A percentile compares a stretch with the other conserved stretches of the same genome.
These are phyloP conservation scores for Phytophthora cryptogea DNA, from an alignment of 352 stramenopile genomes.

Conservation along the genomic window DNA sequence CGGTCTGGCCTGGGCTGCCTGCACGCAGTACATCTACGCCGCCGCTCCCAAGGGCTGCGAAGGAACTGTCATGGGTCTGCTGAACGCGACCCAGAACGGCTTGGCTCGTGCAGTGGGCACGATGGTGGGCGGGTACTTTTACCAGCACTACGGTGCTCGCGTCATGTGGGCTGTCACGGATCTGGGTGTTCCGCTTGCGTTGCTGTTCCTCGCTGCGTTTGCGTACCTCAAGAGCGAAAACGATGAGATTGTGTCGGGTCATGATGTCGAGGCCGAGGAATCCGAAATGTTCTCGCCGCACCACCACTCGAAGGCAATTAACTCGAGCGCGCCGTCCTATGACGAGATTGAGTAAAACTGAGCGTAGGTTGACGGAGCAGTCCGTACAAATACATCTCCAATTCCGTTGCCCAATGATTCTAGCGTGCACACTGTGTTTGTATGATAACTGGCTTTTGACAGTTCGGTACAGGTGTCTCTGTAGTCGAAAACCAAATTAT, in stretches of 20 bases:
- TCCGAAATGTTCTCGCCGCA: slow-evolving; percentile 67
- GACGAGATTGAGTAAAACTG: slow-evolving; percentile 30
- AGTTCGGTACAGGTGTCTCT: no score
- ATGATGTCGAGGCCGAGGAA: slow-evolving; percentile 41
- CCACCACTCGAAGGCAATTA: slow-evolving; percentile 43
- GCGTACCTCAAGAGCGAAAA: slow-evolving; percentile 47
- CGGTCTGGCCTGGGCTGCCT: slow-evolving; percentile 54
- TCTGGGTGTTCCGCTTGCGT: slow-evolving; percentile 51
- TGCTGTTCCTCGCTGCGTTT: slow-evolving; percentile 51
- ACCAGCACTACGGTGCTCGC: slow-evolving; percentile 53
- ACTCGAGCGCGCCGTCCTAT: slow-evolving; percentile 31
- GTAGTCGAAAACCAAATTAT: neutral
- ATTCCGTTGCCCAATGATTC: neutral
- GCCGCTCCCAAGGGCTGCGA: slow-evolving; percentile 45
- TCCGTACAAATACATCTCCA: slow-evolving; percentile 24
- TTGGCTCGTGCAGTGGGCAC: slow-evolving; percentile 54
- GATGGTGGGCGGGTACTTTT: slow-evolving; percentile 62
- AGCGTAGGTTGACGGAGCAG: slow-evolving; percentile 8
- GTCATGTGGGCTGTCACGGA: slow-evolving; percentile 64
- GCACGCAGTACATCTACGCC: slow-evolving; percentile 61
- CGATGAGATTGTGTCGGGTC: slow-evolving; percentile 23
- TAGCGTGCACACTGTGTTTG: no score
- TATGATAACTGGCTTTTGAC: no score
- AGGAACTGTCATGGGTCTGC: slow-evolving; percentile 59
- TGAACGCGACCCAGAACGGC: slow-evolving; percentile 64